Percentiles rank a stretch among this genome's conserved stretches.
phyloP scores from a whole-genome alignment of 257 asterid genomes.

The Gentiana dahurica region DNA sequence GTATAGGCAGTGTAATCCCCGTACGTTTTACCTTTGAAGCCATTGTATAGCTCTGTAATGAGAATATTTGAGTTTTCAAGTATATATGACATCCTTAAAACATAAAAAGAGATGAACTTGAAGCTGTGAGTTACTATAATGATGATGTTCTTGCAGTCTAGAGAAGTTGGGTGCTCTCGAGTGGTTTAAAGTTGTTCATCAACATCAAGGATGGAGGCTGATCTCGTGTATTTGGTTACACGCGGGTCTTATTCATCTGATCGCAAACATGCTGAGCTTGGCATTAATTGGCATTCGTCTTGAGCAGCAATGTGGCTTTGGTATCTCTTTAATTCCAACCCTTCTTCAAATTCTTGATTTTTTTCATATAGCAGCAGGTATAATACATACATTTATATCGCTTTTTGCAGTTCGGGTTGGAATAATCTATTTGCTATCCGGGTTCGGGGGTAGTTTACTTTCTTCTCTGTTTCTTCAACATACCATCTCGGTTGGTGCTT shows the following conservation, averaged over 20 bases:
- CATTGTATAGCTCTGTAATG: too few relatives aligned
- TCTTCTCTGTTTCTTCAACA: constrained; percentile 57
- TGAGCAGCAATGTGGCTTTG: constrained; percentile 87
- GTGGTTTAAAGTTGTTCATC: constrained; percentile 66
- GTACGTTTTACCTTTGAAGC: too few relatives aligned
- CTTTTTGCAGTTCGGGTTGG: constrained; percentile 52
- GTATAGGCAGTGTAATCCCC: too few relatives aligned
- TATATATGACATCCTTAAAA: too few relatives aligned
- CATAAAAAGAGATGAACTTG: too few relatives aligned
- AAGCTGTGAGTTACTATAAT: too few relatives aligned
- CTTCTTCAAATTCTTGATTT: background rate
- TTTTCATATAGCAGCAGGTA: background rate
- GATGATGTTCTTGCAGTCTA: constrained; percentile 33
- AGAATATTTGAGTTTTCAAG: too few relatives aligned
- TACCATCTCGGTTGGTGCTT: constrained; percentile 77
- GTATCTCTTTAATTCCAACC: constrained; percentile 24
- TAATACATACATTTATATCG: background rate
- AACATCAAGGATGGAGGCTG: constrained; percentile 86
- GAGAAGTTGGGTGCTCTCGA: constrained; percentile 68
- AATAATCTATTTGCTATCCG: constrained; percentile 57
- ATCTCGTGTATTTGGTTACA: constrained; percentile 86
- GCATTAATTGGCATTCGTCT: constrained; percentile 81
- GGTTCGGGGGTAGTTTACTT: constrained; percentile 75
- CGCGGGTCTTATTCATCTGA: constrained; percentile 74
- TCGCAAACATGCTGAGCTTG: constrained; percentile 71